A percentile compares a stretch with the other conserved stretches of the same genome.
phyloP scores from a whole-genome alignment of 2,329 filamentous ascomycete genomes.

The Xylaria hypoxylon region DNA sequence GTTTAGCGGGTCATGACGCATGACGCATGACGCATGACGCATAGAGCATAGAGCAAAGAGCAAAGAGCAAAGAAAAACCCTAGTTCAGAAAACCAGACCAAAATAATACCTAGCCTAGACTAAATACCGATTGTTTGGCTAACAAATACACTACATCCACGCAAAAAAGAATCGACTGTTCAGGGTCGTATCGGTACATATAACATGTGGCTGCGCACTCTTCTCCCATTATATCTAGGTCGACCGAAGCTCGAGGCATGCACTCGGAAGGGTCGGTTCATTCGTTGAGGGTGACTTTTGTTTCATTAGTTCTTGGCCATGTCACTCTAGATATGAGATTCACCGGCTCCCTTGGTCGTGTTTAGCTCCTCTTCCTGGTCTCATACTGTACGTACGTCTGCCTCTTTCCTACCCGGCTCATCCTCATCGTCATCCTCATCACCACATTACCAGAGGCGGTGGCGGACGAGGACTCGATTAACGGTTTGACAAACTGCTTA shows the following conservation, averaged over 20 bases:
- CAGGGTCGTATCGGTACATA: not conserved
- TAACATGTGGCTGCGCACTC: constrained; percentile 2
- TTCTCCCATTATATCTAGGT: no score
- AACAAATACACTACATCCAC: not conserved
- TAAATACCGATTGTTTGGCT: not conserved
- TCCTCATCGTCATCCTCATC: not conserved
- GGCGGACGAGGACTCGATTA: no score
- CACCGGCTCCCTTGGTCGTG: not conserved
- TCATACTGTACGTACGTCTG: no score
- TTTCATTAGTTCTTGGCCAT: not conserved
- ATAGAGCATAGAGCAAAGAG: no score
- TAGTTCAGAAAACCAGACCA: no score
- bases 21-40: no score
- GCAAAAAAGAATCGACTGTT: not conserved
- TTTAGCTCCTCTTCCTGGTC: not conserved
- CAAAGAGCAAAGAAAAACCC: constrained; percentile 1
- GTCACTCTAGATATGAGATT: not conserved
- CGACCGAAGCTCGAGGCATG: not conserved
- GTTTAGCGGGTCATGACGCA: constrained; percentile 24
- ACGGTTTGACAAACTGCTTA: no score
- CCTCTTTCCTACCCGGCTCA: no score
- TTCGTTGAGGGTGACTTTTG: not conserved
- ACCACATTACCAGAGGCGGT: no score
- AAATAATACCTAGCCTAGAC: no score
- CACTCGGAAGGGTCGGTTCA: not conserved